Conservation (phyloP, 257 asterid species). For the Verbena officinalis region DNA sequence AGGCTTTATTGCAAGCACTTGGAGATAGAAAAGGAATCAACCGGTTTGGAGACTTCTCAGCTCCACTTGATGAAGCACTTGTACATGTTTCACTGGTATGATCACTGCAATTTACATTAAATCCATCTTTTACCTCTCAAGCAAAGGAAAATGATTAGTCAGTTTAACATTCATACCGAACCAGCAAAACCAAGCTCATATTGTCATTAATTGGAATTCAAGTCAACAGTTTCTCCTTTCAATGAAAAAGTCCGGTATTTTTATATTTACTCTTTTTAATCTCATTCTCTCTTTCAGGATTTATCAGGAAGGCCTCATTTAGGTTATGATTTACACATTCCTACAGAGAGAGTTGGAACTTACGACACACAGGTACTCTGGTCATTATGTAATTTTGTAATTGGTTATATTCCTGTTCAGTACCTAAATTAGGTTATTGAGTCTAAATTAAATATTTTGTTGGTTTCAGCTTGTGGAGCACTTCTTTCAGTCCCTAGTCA, state of each 20-base stretch:
- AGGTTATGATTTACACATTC: constrained; percentile 79
- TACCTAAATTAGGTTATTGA: background rate
- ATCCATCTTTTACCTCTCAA: background rate
- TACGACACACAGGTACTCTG: constrained; percentile 87
- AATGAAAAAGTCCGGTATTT: background rate
- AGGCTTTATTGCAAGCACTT: constrained; percentile 92
- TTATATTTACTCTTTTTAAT: constrained; percentile 8
- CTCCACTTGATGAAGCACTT: constrained; percentile 96
- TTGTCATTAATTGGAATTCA: background rate
- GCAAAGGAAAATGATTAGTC: background rate
- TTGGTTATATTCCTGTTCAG: constrained; percentile 7
- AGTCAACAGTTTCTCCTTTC: background rate
- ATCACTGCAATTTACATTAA: constrained; percentile 1
- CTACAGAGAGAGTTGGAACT: constrained; percentile 95
- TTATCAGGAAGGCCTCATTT: constrained; percentile 95
- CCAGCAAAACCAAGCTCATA: background rate
- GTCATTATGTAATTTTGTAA: constrained; percentile 6
- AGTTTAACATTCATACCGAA: background rate
- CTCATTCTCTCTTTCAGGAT: constrained; percentile 64
- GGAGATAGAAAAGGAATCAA: constrained; percentile 95
- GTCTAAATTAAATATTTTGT: constrained; percentile 25
- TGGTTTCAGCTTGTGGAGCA: constrained; percentile 90
- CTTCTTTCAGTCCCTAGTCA: constrained; percentile 95
- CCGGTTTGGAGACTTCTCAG: constrained; percentile 96
- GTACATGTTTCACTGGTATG: constrained; percentile 91